Base-by-base conservation (phyloP, 1,284 basidiomycete genomes). In the Tilletia walkeri region DNA sequence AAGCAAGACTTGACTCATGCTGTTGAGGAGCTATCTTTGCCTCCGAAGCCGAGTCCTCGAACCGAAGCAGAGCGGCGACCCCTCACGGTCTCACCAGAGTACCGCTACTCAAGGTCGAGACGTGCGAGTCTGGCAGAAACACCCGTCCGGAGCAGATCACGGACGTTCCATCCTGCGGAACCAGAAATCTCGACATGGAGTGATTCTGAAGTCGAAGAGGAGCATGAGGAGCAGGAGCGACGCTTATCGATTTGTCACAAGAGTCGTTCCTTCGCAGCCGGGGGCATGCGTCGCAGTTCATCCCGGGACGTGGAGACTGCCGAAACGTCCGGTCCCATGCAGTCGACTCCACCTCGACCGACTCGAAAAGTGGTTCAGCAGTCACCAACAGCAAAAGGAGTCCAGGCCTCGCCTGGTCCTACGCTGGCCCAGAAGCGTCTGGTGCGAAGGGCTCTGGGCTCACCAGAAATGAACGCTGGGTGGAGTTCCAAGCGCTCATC, bases 171-270 rank as follows among this genome's bases (percentile, higher is more conserved):
- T 7, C 41, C 9, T 14, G 41, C 41, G 41, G 41, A 45, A 9
- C 41, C 41, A 45, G 59, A 63, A 34, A 39, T 63, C 4, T 63
- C 59, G 7, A 63, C 59, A 4, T 63, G 59, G 59, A 63, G 59
- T 34, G 59, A 41, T 16, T 63, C 59, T 39, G 59, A 63, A 14
- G 7, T 7, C 20, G 59, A 38, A 6, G 4, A 38, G 7, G 34
- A 63, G 3, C 36, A 63, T 39, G 16, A 18, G 6, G 50, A 24
- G 12, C 12, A 53, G 50, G 18, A 6, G 16, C 16, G 6, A 9
- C 16, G 16, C 2, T 7, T 53, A 6, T 53, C 50, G n/a, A 53
- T 10, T 7, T n/a, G 2, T 45, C 41, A 7, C 9, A 45, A 45
- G 14, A 45, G 9, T 3, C 41, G 41, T 45, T 45, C 41, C 9